Conservation (phyloP, 129 eudicot species). For the Gnaphalium uliginosum region DNA sequence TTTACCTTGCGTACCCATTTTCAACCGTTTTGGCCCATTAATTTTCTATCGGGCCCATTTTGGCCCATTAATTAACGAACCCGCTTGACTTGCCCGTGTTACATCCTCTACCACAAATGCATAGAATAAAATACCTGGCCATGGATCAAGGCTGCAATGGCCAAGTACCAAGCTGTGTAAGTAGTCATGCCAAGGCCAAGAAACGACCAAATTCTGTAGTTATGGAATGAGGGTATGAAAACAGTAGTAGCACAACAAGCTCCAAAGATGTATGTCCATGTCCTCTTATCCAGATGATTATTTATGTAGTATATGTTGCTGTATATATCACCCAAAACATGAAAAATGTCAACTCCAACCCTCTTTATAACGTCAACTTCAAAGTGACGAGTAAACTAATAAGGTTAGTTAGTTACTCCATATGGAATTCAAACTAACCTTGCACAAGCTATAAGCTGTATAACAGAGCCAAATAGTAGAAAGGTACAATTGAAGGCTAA, state of each 20-base stretch:
- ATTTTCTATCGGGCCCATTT: too few species aligned
- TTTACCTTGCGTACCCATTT: too few species aligned
- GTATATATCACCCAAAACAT: conserved; percentile 15
- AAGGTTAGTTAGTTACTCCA: neutral
- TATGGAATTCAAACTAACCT: conserved; percentile 40
- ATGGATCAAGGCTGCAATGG: conserved; percentile 62
- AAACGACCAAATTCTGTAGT: conserved; percentile 75
- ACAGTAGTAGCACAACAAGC: conserved; percentile 84
- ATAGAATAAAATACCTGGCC: conserved; percentile 51
- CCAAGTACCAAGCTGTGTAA: conserved; percentile 73
- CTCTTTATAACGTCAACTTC: neutral
- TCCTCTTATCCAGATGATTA: conserved; percentile 67
- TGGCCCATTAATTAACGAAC: too few species aligned
- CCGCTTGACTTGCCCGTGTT: neutral
- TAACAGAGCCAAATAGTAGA: conserved; percentile 73
- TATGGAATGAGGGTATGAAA: conserved; percentile 66
- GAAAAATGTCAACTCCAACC: neutral
- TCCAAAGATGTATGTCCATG: conserved; percentile 80
- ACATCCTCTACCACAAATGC: neutral
- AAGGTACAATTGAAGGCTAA: conserved; percentile 74
- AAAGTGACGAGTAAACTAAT: neutral
- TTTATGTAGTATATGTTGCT: conserved; percentile 81
- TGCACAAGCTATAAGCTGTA: conserved; percentile 90
- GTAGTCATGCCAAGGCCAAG: conserved; percentile 85
- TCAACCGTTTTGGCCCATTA: neutral